Conservation (phyloP, 805 yeast species). For the Candida arabinofermentans region DNA sequence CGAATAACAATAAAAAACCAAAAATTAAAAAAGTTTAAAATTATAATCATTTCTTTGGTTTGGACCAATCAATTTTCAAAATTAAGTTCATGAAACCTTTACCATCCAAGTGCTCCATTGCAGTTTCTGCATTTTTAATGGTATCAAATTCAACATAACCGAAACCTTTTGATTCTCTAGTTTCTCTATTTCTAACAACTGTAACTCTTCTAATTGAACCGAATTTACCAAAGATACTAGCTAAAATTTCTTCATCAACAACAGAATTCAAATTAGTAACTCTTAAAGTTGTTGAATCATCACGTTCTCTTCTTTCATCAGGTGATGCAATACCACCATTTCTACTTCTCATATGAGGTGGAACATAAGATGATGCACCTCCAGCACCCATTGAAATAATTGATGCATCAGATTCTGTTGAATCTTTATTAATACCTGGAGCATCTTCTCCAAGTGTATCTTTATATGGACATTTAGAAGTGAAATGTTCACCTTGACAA, state of each 20-base stretch:
- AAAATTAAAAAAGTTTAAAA: neutral
- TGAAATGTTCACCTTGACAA: conserved; percentile 93
- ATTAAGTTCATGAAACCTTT: conserved; percentile 91
- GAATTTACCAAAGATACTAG: conserved; percentile 57
- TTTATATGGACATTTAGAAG: conserved; percentile 93
- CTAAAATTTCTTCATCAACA: conserved; percentile 78
- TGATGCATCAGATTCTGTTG: conserved; percentile 15
- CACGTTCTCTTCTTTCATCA: conserved; percentile 47
- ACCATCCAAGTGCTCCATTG: conserved; percentile 75
- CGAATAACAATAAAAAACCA: conserved; percentile 1
- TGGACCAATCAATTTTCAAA: conserved; percentile 60
- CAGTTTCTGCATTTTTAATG: conserved; percentile 67
- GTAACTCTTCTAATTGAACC: conserved; percentile 72
- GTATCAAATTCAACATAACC: conserved; percentile 85
- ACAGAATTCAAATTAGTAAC: conserved; percentile 85
- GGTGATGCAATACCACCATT: conserved; percentile 17
- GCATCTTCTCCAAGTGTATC: conserved; percentile 64
- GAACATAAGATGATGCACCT: conserved; percentile 46
- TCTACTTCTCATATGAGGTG: conserved; percentile 51
- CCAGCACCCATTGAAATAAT: conserved; percentile 19
- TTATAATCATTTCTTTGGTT: conserved; percentile 30
- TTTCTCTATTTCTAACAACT: conserved; percentile 85
- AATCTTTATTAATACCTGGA: conserved; percentile 9
- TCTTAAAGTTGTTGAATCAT: conserved; percentile 83
- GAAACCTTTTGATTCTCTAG: conserved; percentile 92